These are phyloP conservation scores for Haplosporangium sp. DNA, from an alignment of 371 early-diverging fungal species.

Conservation along the genomic window DNA sequence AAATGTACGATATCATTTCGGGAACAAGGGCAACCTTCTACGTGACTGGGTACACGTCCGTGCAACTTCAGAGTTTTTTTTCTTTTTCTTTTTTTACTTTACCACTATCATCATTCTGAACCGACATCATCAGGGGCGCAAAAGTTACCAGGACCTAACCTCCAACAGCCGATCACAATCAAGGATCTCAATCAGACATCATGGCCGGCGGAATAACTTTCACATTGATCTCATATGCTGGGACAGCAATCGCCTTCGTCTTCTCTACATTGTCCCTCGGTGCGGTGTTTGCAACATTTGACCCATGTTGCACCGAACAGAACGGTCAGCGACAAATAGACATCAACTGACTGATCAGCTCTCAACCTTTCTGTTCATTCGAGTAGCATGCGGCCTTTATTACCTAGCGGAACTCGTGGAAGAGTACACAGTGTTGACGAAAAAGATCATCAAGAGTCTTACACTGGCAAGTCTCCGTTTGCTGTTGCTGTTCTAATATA, in stretches of 20 bases:
- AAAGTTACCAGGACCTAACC: no score
- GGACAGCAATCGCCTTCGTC: conserved; percentile 38
- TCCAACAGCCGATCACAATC: no score
- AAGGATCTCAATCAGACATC: not conserved
- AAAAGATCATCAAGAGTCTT: conserved; percentile 77
- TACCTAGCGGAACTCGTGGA: conserved; percentile 64
- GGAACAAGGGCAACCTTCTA: no score
- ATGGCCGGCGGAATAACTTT: conserved; percentile 30
- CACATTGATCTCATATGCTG: conserved; percentile 41
- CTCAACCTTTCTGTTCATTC: not conserved
- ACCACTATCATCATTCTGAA: no score
- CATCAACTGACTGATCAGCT: not conserved
- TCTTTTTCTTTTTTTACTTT: no score
- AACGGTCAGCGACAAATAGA: not conserved
- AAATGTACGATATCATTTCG: no score
- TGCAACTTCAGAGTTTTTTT: no score
- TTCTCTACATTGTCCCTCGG: conserved; percentile 51
- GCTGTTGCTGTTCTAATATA: not conserved
- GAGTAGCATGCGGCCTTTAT: conserved; percentile 85
- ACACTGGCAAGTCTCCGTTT: conserved; percentile 61
- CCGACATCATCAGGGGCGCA: no score
- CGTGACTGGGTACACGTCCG: no score
- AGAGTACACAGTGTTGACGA: conserved; percentile 86
- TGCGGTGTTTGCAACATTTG: not conserved
- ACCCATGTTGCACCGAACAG: not conserved